These are phyloP conservation scores for Lyophyllum shimeji DNA, from an alignment of 768 basidiomycete species.

Conservation along the genomic window DNA sequence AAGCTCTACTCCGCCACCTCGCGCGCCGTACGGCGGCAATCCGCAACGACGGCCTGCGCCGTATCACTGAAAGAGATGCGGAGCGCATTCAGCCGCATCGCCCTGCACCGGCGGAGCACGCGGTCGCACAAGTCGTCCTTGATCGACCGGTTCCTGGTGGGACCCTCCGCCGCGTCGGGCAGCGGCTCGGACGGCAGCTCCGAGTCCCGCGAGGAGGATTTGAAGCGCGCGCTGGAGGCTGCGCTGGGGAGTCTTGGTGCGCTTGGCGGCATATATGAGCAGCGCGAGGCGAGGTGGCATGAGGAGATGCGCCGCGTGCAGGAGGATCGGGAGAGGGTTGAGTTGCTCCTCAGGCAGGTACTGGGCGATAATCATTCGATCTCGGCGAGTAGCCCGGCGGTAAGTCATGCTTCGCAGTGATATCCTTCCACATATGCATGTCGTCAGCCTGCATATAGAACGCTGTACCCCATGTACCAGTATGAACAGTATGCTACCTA, in stretches of 20 bases:
- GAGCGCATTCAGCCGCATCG: conserved; percentile 57
- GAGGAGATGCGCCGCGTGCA: conserved; percentile 67
- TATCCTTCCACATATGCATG: not conserved
- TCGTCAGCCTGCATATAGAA: not conserved
- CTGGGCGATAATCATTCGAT: conserved; percentile 34
- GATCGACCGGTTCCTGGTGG: conserved; percentile 50
- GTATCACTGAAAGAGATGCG: conserved; percentile 53
- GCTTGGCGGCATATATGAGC: conserved; percentile 64
- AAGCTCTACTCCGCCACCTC: conserved; percentile 66
- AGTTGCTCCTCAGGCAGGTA: conserved; percentile 64
- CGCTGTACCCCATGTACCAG: not conserved
- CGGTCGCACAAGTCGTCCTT: conserved; percentile 43
- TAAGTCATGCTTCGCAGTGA: not conserved
- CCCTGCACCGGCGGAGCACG: conserved; percentile 50
- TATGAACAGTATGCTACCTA: not conserved
- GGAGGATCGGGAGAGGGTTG: conserved; percentile 68
- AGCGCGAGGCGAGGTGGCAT: conserved; percentile 66
- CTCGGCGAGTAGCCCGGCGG: conserved; percentile 2
- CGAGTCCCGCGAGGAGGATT: conserved; percentile 58
- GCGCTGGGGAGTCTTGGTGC: conserved; percentile 66
- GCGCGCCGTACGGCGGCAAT: conserved; percentile 64
- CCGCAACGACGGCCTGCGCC: conserved; percentile 42
- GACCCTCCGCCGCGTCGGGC: conserved; percentile 39
- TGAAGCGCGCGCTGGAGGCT: conserved; percentile 66
- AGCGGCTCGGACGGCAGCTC: conserved; percentile 58